These are phyloP conservation scores for Curvularia hawaiiensis DNA, from an alignment of 2,329 filamentous ascomycete genomes.

Conservation along the genomic window DNA sequence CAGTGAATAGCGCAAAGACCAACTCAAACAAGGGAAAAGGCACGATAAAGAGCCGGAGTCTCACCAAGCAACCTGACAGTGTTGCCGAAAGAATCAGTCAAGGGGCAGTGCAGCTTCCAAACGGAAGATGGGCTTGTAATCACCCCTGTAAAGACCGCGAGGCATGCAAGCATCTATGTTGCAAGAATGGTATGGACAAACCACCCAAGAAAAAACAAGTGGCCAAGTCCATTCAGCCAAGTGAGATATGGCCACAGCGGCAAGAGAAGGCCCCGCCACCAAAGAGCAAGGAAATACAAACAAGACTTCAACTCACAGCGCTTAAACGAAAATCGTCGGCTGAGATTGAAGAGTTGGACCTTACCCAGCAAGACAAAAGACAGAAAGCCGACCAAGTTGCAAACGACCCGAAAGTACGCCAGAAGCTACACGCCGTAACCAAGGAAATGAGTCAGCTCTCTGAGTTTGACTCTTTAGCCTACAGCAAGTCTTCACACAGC, in stretches of 20 bases:
- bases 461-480: constrained; percentile 31
- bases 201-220: constrained; percentile 55
- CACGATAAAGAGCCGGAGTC: background rate
- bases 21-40: constrained; percentile 14
- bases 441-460: constrained; percentile 28
- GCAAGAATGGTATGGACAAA: constrained; percentile 71
- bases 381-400: constrained; percentile 23
- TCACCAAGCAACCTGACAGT: constrained; percentile 1
- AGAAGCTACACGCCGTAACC: constrained; percentile 30
- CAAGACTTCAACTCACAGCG: constrained; percentile 33
- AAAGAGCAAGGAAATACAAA: constrained; percentile 29
- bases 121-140: constrained; percentile 76
- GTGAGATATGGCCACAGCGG: constrained; percentile 12
- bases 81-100: constrained; percentile 16
- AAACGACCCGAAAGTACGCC: constrained; percentile 27
- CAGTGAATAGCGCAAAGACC: constrained; percentile 29
- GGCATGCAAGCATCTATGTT: constrained; percentile 74
- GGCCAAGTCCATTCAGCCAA: constrained; percentile 29
- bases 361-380: constrained; percentile 41
- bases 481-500: constrained; percentile 36
- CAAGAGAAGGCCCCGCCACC: background rate
- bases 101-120: constrained; percentile 62
- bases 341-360: constrained; percentile 38
- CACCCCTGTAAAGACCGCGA: constrained; percentile 69
- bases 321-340: constrained; percentile 34